These are phyloP conservation scores for Forsythia viridissima DNA, from an alignment of 257 asterid genomes.

Conservation along the genomic window DNA sequence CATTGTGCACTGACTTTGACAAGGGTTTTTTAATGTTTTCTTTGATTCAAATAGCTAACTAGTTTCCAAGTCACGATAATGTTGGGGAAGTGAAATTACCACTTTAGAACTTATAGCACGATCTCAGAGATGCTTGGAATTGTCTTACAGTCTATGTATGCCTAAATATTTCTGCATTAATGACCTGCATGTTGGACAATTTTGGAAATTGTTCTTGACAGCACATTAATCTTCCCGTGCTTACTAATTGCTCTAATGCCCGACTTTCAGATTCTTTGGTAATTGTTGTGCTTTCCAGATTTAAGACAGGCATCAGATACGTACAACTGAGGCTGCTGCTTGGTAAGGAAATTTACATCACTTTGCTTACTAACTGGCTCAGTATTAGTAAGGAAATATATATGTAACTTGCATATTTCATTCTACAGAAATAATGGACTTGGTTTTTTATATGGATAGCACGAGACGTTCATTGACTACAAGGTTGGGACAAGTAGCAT, in stretches of 20 bases:
- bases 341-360: slow-evolving; percentile 43
- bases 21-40: background rate
- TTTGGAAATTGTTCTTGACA: background rate
- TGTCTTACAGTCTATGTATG: background rate
- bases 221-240: background rate
- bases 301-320: slow-evolving; percentile 51
- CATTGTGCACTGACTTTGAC: no score
- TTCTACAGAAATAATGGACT: slow-evolving; percentile 48
- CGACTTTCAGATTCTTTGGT: slow-evolving; percentile 44
- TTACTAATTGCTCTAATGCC: slow-evolving; percentile 1
- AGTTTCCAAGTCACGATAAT: background rate
- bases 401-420: slow-evolving; percentile 9
- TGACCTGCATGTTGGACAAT: background rate
- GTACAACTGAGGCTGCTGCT: slow-evolving; percentile 52
- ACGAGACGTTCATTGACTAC: slow-evolving; percentile 18
- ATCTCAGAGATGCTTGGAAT: background rate
- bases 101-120: background rate
- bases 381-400: background rate
- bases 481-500: slow-evolving; percentile 27
- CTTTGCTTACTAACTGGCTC: background rate
- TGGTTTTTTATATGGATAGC: slow-evolving; percentile 35
- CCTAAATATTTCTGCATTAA: background rate
- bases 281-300: slow-evolving; percentile 30
- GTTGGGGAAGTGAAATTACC: no score
- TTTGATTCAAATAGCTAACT: background rate